These are phyloP conservation scores for Fusarium humuli DNA, from an alignment of 2,329 filamentous ascomycete genomes.

Conservation along the genomic window DNA sequence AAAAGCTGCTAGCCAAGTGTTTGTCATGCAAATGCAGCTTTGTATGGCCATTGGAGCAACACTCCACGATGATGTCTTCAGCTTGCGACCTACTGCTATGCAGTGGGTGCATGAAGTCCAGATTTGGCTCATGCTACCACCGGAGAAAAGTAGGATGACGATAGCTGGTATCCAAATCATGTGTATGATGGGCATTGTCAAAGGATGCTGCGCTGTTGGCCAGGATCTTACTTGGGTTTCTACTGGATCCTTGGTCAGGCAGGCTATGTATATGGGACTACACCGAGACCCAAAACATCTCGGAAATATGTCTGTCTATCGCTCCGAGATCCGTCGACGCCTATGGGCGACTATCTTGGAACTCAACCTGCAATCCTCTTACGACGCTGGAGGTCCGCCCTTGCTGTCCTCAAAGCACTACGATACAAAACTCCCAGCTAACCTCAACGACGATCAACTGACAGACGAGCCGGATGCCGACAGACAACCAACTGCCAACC, in stretches of 20 bases:
- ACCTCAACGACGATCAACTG: slow-evolving; percentile 65
- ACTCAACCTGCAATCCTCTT: slow-evolving; percentile 62
- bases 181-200: slow-evolving; percentile 63
- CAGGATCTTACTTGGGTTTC: slow-evolving; percentile 66
- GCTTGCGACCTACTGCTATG: slow-evolving; percentile 56
- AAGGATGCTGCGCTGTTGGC: slow-evolving; percentile 60
- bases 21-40: slow-evolving; percentile 65
- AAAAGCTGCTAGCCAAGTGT: slow-evolving; percentile 54
- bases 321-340: slow-evolving; percentile 65
- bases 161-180: slow-evolving; percentile 63
- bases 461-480: slow-evolving; percentile 51
- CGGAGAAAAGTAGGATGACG: slow-evolving; percentile 62
- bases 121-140: slow-evolving; percentile 60
- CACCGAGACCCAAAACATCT: slow-evolving; percentile 67
- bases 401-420: slow-evolving; percentile 60
- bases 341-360: slow-evolving; percentile 69
- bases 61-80: slow-evolving; percentile 59
- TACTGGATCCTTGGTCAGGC: slow-evolving; percentile 62
- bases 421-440: slow-evolving; percentile 62
- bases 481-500: slow-evolving; percentile 10
- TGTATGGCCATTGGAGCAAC: slow-evolving; percentile 64
- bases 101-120: slow-evolving; percentile 67
- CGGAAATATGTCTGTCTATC: slow-evolving; percentile 59
- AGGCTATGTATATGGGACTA: slow-evolving; percentile 68
- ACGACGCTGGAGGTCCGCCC: slow-evolving; percentile 64